These are phyloP conservation scores for Elsinoe ampelina DNA, from an alignment of 2,329 filamentous ascomycete genomes.

Conservation along the genomic window DNA sequence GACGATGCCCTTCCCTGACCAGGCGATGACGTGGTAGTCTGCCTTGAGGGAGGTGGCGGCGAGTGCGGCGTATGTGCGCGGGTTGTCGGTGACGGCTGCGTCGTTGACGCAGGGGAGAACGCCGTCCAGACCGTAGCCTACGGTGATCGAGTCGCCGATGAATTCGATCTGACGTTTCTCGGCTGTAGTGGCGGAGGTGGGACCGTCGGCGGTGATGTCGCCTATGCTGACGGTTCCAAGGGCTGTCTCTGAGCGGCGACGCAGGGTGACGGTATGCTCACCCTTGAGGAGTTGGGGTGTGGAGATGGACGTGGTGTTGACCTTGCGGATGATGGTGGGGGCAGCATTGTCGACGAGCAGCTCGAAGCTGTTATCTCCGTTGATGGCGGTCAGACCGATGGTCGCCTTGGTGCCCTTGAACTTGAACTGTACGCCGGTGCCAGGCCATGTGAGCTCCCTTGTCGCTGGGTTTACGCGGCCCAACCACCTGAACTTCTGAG, in stretches of 20 bases:
- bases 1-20: slow-evolving; percentile 32
- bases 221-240: slow-evolving; percentile 30
- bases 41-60: slow-evolving; percentile 34
- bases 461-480: slow-evolving; percentile 37
- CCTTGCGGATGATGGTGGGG: slow-evolving; percentile 24
- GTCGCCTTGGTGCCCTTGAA: slow-evolving; percentile 34
- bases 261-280: slow-evolving; percentile 30
- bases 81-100: slow-evolving; percentile 32
- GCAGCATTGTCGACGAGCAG: slow-evolving; percentile 29
- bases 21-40: slow-evolving; percentile 37
- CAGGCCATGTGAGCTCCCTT: slow-evolving; percentile 38
- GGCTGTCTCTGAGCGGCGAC: slow-evolving; percentile 31
- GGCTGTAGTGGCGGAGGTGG: slow-evolving; percentile 16
- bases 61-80: slow-evolving; percentile 36
- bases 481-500: slow-evolving; percentile 22
- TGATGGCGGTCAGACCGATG: slow-evolving; percentile 26
- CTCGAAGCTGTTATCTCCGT: slow-evolving; percentile 29
- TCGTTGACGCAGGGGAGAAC: slow-evolving; percentile 33
- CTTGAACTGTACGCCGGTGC: slow-evolving; percentile 34
- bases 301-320: slow-evolving; percentile 9
- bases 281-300: slow-evolving; percentile 26
- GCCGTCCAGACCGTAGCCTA: slow-evolving; percentile 38
- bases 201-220: slow-evolving; percentile 24
- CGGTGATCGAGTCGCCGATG: slow-evolving; percentile 39
- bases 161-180: slow-evolving; percentile 34